A percentile compares a stretch with the other conserved stretches of the same genome.
Evolutionary conservation across 2,329 filamentous ascomycete species (phyloP).

Genomic region (Macroventuria anomochaeta): DNA sequence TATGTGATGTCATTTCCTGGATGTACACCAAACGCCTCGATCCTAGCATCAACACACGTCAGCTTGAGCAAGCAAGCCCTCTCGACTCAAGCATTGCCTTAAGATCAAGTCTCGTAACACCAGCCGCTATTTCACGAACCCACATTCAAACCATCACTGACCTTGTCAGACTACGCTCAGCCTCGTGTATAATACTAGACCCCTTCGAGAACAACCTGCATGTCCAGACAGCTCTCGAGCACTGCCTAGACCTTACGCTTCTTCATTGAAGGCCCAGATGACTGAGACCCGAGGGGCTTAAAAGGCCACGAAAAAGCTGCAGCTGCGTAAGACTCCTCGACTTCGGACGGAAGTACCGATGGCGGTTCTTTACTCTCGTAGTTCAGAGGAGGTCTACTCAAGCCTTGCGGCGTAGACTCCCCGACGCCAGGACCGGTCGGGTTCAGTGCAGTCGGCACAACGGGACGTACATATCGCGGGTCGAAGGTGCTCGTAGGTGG

Average conservation of each 20-base stretch:
- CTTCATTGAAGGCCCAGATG: conserved; percentile 1
- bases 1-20: neutral
- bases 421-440: neutral
- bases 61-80: neutral
- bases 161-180: neutral
- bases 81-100: neutral
- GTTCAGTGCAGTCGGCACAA: neutral
- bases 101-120: neutral
- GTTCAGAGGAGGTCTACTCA: neutral
- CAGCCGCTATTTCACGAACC: neutral
- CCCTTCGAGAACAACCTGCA: neutral
- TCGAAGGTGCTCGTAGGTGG: neutral
- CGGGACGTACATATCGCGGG: neutral
- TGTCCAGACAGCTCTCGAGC: neutral
- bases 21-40: neutral
- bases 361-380: neutral
- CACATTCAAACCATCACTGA: neutral
- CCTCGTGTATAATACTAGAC: neutral
- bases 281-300: neutral
- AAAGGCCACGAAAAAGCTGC: neutral
- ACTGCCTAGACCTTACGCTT: conserved; percentile 6
- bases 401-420: too few species aligned
- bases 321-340: neutral
- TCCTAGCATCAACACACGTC: neutral
- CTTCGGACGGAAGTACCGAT: neutral